These are phyloP conservation scores for Chenopodium quinoa DNA, from an alignment of 148 eudicot species.

Conservation along the genomic window DNA sequence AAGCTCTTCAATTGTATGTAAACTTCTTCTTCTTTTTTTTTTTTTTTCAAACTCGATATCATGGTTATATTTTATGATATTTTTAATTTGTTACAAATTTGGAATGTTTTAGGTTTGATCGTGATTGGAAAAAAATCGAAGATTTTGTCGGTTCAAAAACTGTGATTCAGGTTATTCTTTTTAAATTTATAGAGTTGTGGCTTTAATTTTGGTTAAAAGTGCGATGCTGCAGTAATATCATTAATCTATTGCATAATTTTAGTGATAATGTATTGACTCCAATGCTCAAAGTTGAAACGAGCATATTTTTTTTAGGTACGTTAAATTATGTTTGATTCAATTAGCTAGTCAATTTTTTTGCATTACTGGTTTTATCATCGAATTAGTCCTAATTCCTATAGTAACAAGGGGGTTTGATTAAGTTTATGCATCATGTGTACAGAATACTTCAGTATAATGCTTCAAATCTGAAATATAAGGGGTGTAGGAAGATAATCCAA, in stretches of 20 bases:
- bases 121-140: slow-evolving; percentile 96
- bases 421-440: not conserved
- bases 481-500: not conserved
- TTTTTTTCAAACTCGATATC: not conserved
- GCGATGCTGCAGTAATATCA: not conserved
- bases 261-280: not conserved
- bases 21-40: no score
- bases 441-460: not conserved
- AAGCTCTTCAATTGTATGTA: slow-evolving; percentile 34
- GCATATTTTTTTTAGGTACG: not conserved
- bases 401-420: not conserved
- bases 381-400: not conserved
- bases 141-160: slow-evolving; percentile 92
- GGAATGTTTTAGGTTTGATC: slow-evolving; percentile 67
- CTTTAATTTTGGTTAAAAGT: not conserved
- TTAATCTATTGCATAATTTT: not conserved
- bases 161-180: slow-evolving; percentile 62
- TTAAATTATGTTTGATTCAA: not conserved
- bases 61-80: not conserved
- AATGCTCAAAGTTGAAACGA: not conserved
- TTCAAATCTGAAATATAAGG: not conserved
- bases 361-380: not conserved
- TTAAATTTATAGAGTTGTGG: not conserved
- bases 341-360: not conserved
- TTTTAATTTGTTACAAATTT: no score